Conservation (phyloP, 129 eudicot genomes). For the sunflower (Helianthus annuus) region DNA sequence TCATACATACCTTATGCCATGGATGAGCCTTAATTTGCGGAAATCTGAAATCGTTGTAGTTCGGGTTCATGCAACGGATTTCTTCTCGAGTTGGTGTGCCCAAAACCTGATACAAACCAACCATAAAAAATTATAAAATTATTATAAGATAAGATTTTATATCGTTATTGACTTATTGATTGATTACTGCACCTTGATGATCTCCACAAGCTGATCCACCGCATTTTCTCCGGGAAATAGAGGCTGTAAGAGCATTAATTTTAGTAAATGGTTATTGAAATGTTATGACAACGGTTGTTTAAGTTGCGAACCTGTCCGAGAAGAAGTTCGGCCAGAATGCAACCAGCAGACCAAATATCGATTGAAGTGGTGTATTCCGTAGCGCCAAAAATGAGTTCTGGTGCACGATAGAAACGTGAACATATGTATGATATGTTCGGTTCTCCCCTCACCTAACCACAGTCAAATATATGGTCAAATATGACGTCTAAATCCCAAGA, state of each 20-base stretch:
- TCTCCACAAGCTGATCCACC: slow-evolving; percentile 95
- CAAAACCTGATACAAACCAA: slow-evolving; percentile 62
- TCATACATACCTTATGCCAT: slow-evolving; percentile 83
- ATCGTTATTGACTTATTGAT: background rate
- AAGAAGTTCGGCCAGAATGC: slow-evolving; percentile 95
- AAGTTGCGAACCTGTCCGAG: slow-evolving; percentile 72
- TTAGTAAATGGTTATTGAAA: slow-evolving; percentile 6
- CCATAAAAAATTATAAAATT: slow-evolving; percentile 18
- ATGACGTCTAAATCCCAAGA: background rate
- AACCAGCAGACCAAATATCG: slow-evolving; percentile 99
- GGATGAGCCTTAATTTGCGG: slow-evolving; percentile 98
- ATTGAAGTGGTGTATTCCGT: slow-evolving; percentile 84
- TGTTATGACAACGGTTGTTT: background rate
- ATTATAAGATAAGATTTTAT: background rate
- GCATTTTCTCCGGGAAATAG: slow-evolving; percentile 97
- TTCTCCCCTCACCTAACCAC: slow-evolving; percentile 78
- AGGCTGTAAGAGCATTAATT: slow-evolving; percentile 43
- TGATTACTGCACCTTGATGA: slow-evolving; percentile 66
- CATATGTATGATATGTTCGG: slow-evolving; percentile 93
- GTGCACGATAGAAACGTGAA: slow-evolving; percentile 92
- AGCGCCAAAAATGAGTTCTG: slow-evolving; percentile 95
- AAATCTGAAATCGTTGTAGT: slow-evolving; percentile 85
- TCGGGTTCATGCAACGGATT: slow-evolving; percentile 95
- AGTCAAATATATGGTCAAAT: slow-evolving; percentile 7
- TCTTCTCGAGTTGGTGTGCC: slow-evolving; percentile 99